Evolutionary conservation across 805 yeast genomes (phyloP).

Genomic region (Zygosaccharomyces rouxii): DNA sequence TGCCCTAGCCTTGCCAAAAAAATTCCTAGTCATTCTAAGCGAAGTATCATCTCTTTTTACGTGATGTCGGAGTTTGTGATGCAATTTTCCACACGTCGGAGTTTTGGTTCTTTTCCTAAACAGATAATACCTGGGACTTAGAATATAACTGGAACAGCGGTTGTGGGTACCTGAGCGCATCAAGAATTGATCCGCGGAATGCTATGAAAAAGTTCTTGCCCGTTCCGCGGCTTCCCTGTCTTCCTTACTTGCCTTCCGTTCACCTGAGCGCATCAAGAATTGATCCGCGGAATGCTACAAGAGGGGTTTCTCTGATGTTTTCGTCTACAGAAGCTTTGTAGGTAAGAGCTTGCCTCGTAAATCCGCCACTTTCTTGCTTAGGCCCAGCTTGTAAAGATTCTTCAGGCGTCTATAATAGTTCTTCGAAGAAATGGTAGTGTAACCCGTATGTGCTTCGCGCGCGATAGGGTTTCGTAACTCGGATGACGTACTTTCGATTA

Average conservation of each 20-base stretch:
- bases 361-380: background rate
- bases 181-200: too few relatives aligned
- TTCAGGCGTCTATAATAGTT: too few relatives aligned
- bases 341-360: background rate
- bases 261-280: background rate
- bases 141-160: background rate
- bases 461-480: too few relatives aligned
- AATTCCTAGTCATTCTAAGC: too few relatives aligned
- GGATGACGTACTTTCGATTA: too few relatives aligned
- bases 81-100: background rate
- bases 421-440: too few relatives aligned
- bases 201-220: too few relatives aligned
- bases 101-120: background rate
- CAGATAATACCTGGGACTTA: background rate
- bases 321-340: background rate
- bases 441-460: too few relatives aligned
- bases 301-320: background rate
- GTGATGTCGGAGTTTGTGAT: background rate
- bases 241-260: background rate
- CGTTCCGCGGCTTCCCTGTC: background rate
- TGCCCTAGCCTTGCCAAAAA: too few relatives aligned
- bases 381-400: too few relatives aligned
- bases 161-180: background rate
- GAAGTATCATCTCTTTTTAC: background rate
- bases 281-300: background rate